Percentiles rank a stretch among this genome's conserved stretches.
Conservation (phyloP, 805 yeast species). For the Wickerhamomyces chaumierensis region DNA sequence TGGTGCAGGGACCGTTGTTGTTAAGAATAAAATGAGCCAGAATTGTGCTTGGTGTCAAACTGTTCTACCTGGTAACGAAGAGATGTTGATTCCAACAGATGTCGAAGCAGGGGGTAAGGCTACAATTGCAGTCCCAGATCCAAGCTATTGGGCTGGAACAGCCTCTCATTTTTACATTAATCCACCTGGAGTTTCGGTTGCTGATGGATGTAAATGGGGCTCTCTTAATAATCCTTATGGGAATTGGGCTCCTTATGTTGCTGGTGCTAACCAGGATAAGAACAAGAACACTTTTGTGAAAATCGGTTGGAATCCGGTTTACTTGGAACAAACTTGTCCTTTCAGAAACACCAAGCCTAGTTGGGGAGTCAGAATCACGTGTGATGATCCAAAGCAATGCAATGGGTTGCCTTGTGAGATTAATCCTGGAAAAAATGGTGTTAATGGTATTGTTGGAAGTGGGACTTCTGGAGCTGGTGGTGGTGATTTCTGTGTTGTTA, state of each 20-base stretch:
- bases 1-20: slow-evolving; percentile 67
- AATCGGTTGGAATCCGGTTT: slow-evolving; percentile 87
- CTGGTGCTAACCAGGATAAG: slow-evolving; percentile 76
- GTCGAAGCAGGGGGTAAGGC: slow-evolving; percentile 37
- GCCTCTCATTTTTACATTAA: slow-evolving; percentile 82
- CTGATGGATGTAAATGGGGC: slow-evolving; percentile 84
- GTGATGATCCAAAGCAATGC: slow-evolving; percentile 61
- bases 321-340: slow-evolving; percentile 46
- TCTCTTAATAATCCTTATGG: slow-evolving; percentile 56
- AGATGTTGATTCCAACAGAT: slow-evolving; percentile 81
- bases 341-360: slow-evolving; percentile 45
- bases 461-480: slow-evolving; percentile 45
- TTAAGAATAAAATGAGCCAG: slow-evolving; percentile 40
- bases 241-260: slow-evolving; percentile 91
- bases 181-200: slow-evolving; percentile 68
- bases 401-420: slow-evolving; percentile 74
- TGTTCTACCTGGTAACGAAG: slow-evolving; percentile 89
- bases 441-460: slow-evolving; percentile 41
- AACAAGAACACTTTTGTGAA: slow-evolving; percentile 66
- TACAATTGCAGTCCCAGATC: slow-evolving; percentile 72
- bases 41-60: slow-evolving; percentile 86
- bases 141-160: slow-evolving; percentile 76
- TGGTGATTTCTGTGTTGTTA: slow-evolving; percentile 76
- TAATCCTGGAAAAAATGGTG: slow-evolving; percentile 53
- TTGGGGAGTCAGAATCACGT: slow-evolving; percentile 64